A percentile compares a stretch with the other conserved stretches of the same genome.
These are phyloP conservation scores for Glutinoglossum americanum DNA, from an alignment of 495 filamentous ascomycete species.

Conservation along the genomic window DNA sequence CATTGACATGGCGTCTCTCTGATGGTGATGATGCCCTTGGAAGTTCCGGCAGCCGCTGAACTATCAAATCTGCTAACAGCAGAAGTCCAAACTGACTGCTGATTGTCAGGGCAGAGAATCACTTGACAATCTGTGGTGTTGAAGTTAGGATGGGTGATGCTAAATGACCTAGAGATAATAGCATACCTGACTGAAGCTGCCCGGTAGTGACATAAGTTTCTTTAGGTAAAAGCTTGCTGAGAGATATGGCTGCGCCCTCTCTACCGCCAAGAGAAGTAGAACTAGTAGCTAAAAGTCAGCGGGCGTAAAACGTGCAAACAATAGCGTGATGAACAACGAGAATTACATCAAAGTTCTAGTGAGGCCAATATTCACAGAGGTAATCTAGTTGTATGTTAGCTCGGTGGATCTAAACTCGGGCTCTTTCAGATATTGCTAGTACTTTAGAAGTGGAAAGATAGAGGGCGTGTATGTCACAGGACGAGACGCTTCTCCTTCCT, in stretches of 20 bases:
- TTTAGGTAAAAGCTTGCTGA: not conserved
- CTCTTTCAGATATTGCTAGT: not conserved
- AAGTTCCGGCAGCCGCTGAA: not conserved
- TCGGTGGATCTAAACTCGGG: not conserved
- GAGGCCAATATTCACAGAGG: conserved; percentile 1
- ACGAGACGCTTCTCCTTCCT: too few relatives aligned
- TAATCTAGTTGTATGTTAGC: not conserved
- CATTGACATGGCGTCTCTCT: not conserved
- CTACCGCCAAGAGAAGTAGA: not conserved
- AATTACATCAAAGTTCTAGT: not conserved
- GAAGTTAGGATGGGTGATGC: not conserved
- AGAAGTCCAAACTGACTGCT: not conserved
- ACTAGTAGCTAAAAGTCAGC: not conserved
- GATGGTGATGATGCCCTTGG: not conserved
- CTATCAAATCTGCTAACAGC: not conserved
- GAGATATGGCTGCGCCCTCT: not conserved
- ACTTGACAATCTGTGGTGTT: not conserved
- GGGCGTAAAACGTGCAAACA: not conserved
- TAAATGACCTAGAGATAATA: not conserved
- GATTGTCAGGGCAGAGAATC: not conserved
- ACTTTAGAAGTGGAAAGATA: not conserved
- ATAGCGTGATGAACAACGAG: not conserved
- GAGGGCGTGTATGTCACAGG: not conserved
- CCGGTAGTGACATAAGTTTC: not conserved
- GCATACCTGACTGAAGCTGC: not conserved